phyloP scores from a whole-genome alignment of 805 yeast species.

The Wilhelminamyces savonicus region DNA sequence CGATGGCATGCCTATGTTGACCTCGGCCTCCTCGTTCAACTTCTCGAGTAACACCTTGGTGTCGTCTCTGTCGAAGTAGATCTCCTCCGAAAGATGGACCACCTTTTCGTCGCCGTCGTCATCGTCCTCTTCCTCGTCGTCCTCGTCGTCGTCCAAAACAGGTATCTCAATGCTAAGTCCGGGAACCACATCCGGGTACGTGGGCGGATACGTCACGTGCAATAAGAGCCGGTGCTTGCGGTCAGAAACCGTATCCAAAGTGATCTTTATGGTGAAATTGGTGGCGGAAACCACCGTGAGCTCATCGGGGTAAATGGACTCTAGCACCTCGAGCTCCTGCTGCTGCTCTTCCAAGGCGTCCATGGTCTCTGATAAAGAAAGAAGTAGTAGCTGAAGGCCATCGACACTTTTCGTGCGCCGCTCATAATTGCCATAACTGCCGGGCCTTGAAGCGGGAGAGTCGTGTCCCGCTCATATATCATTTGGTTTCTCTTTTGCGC shows the following conservation, averaged over 20 bases:
- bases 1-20: constrained; percentile 87
- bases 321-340: constrained; percentile 85
- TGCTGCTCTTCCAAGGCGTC: constrained; percentile 76
- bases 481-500: too few species aligned
- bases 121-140: constrained; percentile 31
- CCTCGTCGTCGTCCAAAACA: constrained; percentile 39
- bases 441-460: background rate
- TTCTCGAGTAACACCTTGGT: constrained; percentile 30
- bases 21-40: constrained; percentile 57
- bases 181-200: constrained; percentile 80
- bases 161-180: constrained; percentile 36
- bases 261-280: constrained; percentile 51
- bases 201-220: constrained; percentile 65
- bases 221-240: constrained; percentile 51
- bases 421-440: background rate
- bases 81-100: constrained; percentile 49
- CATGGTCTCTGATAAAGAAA: constrained; percentile 41
- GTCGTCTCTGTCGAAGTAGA: constrained; percentile 51
- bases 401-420: background rate
- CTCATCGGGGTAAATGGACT: constrained; percentile 93
- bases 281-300: constrained; percentile 40
- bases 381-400: background rate
- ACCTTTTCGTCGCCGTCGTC: constrained; percentile 29
- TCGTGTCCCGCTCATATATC: background rate
- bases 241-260: constrained; percentile 62